Evolutionary conservation across 495 filamentous ascomycete genomes (phyloP).

Genomic region (Astrothelium subdiscretum): DNA sequence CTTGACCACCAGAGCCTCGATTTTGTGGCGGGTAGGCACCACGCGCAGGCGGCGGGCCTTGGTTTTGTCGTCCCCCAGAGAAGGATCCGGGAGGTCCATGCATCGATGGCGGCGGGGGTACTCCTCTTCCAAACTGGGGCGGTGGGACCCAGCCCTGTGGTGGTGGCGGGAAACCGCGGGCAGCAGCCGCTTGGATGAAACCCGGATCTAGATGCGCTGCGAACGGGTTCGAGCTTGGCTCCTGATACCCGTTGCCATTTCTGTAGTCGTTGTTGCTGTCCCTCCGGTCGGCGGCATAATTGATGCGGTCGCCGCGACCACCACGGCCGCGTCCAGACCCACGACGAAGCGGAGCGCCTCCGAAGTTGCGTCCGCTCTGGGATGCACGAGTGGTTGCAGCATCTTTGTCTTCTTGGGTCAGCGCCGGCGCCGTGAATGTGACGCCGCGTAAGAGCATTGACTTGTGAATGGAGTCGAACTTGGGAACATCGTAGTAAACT

Average conservation of each 20-base stretch:
- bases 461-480: constrained; percentile 62
- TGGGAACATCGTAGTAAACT: constrained; percentile 74
- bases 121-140: background rate
- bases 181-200: constrained; percentile 14
- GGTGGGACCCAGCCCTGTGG: constrained; percentile 10
- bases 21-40: constrained; percentile 5
- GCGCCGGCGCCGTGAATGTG: constrained; percentile 52
- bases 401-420: constrained; percentile 64
- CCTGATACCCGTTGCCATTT: constrained; percentile 9
- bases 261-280: constrained; percentile 1
- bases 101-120: background rate
- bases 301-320: constrained; percentile 11
- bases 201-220: constrained; percentile 9
- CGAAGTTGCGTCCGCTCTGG: constrained; percentile 48
- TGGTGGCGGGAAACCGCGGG: constrained; percentile 12
- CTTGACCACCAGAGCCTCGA: background rate
- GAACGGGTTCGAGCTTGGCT: background rate
- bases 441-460: constrained; percentile 88
- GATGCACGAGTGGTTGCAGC: constrained; percentile 48
- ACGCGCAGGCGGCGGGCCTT: background rate
- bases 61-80: background rate
- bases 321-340: constrained; percentile 4
- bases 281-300: constrained; percentile 7
- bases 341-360: constrained; percentile 44
- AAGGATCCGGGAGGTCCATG: too few species aligned